phyloP scores from a whole-genome alignment of 1,284 basidiomycete genomes.

The Rhodotorula mucilaginosa region DNA sequence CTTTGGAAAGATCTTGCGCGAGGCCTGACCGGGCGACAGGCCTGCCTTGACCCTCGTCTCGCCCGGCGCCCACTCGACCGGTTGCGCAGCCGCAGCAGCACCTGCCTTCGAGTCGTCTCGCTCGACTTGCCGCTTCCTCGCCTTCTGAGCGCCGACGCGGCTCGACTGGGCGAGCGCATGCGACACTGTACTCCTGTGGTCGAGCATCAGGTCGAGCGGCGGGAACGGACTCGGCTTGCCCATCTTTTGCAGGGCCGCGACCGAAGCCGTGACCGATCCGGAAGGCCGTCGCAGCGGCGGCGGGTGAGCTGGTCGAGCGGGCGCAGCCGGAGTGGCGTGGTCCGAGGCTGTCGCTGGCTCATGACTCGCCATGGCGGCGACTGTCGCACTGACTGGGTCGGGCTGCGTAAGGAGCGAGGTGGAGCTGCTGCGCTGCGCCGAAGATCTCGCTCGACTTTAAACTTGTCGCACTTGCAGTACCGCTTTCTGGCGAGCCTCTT shows the following conservation, averaged over 20 bases:
- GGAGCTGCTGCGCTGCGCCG: neutral
- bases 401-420: neutral
- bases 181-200: conserved; percentile 18
- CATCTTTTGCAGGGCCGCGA: neutral
- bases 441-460: no score
- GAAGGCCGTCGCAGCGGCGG: neutral
- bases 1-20: conserved; percentile 42
- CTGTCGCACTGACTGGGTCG: no score
- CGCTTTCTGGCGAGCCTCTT: no score
- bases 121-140: neutral
- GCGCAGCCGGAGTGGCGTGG: neutral
- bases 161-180: conserved; percentile 21
- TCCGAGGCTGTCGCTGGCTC: neutral
- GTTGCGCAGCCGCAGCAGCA: neutral
- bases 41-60: conserved; percentile 9
- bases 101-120: conserved; percentile 14
- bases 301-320: neutral
- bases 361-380: no score
- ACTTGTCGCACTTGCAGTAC: no score
- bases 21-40: conserved; percentile 24
- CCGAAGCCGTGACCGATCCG: neutral
- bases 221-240: conserved; percentile 26
- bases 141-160: neutral
- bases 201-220: conserved; percentile 28
- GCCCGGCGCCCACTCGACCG: neutral